Evolutionary conservation across 2,329 filamentous ascomycete genomes (phyloP), one percentile per base, ranked within the genome.

Genomic region (Penicillium palitans): DNA sequence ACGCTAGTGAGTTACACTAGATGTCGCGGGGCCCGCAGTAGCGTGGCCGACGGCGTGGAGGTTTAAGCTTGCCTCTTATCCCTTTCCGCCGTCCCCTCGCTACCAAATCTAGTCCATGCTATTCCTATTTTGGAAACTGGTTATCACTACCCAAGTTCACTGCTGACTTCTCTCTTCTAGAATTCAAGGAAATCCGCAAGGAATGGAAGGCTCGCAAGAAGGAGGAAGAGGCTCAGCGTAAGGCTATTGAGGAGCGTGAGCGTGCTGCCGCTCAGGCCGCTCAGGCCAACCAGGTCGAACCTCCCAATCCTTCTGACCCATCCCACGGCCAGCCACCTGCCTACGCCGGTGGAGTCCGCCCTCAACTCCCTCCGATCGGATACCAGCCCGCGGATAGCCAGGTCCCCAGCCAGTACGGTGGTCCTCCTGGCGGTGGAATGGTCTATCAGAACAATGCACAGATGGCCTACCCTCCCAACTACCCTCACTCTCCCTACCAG

Each of bases 121-220:
- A 47, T 35, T 37, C 31, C 21, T 4, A 29, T 47, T 46, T 29
- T 29, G 29, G 27, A 9, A 42, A 31, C 21, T 8, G 31, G n/a
- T 53, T 39, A 50, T 58, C 33, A 27, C 41, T 48, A 53, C 57
- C 27, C 37, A 48, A 48, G 25, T 29, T 41, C 35, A 21, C 33
- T 59, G 50, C 68, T 70, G 49, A 67, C 62, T 62, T 61, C 63
- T 67, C 60, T 65, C 12, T 27, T 52, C 12, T 72, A 98, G 95
- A 98, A 77, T 98, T 99, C 80, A 99, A 99, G 75, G 95, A 99
- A 72, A 97, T 98, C 60, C 90, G 95, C 63, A 98, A 98, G 74
- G 93, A 98, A 73, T 99, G 95, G 95, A 99, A 98, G 81, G 90
- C 91, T 40, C 91, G 95, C 71, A 98, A 98, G 86, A 99, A 99